Percentiles rank a stretch among this genome's conserved stretches.
Conservation (phyloP, 345 rosid species). For the Dimocarpus longan region DNA sequence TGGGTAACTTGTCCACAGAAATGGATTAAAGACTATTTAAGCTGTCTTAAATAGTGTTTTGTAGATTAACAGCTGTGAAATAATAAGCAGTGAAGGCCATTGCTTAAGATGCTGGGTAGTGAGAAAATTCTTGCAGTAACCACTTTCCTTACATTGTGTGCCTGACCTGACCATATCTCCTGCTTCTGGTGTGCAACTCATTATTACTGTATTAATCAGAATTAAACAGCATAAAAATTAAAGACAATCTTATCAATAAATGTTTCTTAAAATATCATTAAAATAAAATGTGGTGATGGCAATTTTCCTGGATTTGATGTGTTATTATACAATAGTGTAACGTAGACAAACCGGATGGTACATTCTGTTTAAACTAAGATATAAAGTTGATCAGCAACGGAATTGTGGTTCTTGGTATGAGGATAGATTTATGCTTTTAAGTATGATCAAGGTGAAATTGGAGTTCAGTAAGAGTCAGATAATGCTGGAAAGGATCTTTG, state of each 20-base stretch:
- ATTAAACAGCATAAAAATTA: background rate
- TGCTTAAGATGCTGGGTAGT: background rate
- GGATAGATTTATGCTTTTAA: background rate
- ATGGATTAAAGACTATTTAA: background rate
- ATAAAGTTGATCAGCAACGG: background rate
- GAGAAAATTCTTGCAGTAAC: slow-evolving; percentile 6
- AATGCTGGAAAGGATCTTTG: background rate
- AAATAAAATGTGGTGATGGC: background rate
- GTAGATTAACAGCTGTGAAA: background rate
- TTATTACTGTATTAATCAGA: background rate
- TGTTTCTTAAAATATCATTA: background rate
- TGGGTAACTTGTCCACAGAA: background rate
- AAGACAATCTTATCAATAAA: background rate
- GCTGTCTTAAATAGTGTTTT: background rate
- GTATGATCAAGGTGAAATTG: background rate
- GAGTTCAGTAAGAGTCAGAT: background rate
- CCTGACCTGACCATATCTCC: background rate
- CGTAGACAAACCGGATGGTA: background rate
- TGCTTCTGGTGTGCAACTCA: background rate
- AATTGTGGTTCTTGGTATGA: background rate
- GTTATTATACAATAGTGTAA: background rate
- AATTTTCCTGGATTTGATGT: background rate
- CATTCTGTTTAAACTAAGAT: background rate
- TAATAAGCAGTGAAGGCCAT: background rate
- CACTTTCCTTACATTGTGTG: background rate